These are phyloP conservation scores for Pseudogymnoascus sp. DNA, from an alignment of 2,329 filamentous ascomycete species.

Conservation along the genomic window DNA sequence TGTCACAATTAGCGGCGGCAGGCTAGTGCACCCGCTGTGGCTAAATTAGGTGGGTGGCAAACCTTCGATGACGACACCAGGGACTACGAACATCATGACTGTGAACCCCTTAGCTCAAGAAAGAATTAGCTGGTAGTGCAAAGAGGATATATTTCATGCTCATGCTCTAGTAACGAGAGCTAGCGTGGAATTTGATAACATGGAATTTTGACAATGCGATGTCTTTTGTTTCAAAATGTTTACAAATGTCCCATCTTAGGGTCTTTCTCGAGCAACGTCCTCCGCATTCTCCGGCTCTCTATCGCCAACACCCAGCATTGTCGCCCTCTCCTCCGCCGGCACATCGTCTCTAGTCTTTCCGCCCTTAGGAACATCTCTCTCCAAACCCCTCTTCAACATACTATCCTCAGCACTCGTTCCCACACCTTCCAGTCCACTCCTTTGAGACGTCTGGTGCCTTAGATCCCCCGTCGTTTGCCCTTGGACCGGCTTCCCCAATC, in stretches of 20 bases:
- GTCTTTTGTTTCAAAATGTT: background rate
- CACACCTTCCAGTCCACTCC: background rate
- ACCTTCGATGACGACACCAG: background rate
- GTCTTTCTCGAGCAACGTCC: background rate
- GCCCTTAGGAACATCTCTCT: background rate
- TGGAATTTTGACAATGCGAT: background rate
- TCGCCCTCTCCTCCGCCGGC: background rate
- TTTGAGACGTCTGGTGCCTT: background rate
- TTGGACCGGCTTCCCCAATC: background rate
- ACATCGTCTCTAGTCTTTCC: background rate
- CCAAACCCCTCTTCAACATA: background rate
- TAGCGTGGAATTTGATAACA: background rate
- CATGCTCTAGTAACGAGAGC: background rate
- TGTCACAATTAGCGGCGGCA: background rate
- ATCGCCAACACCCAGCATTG: background rate
- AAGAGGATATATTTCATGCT: background rate
- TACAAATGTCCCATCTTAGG: background rate
- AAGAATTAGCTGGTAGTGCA: no score
- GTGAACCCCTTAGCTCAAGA: no score
- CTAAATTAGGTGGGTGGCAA: background rate
- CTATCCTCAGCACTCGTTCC: background rate
- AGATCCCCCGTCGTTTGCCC: background rate
- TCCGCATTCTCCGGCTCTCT: background rate
- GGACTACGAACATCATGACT: no score
- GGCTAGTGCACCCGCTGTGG: background rate